Evolutionary conservation across 371 early-diverging fungal species (phyloP), one percentile per base, ranked within the genome.

Genomic region (Rhizomucor miehei): DNA sequence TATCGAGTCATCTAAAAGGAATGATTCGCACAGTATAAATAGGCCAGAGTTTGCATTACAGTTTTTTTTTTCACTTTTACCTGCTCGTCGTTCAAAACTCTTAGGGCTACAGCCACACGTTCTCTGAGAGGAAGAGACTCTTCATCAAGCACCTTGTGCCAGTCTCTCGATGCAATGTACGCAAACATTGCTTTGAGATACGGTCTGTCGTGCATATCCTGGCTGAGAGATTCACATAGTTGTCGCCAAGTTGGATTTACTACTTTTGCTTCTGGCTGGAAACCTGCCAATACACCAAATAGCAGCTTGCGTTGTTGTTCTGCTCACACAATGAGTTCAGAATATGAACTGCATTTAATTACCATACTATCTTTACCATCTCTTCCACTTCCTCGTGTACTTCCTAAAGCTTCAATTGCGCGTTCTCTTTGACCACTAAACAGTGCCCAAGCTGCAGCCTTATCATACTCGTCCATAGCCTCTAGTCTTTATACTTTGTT

Each of bases 381-480:
- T 44, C 79, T 41, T 14, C 63, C 61, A 25, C 36, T 38, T 2
- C 66, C 76, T 50, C 60, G 59, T 17, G 46, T 56, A 21, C 62
- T 66, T 34, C 84, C 78, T 21, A 97, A 73, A 6, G 87, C 80
- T 60, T 83, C 68, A 13, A 96, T 81, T 2, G 93, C 90, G 41
- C 90, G 76, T 47, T 81, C 82, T 10, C 88, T 69, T 52, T 82
- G 72, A 29, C 86, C 89, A 67, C 91, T 85, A 51, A 97, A 91
- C 44, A 97, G 78, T 3, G 94, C 91, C 79, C 85, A 82, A 13
- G 83, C 92, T 6, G 96, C 94, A 2, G 95, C 94, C 41, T 85
- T 83, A 56, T 90, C 93, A 63, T 74, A 89, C 48, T 90, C 78
- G 6, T 81, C 85, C 9, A 65, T 67, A 19, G 59, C 51, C 60